These are phyloP conservation scores for Eudorina sp. DNA, from an alignment of 139 green algal genomes.

Conservation along the genomic window DNA sequence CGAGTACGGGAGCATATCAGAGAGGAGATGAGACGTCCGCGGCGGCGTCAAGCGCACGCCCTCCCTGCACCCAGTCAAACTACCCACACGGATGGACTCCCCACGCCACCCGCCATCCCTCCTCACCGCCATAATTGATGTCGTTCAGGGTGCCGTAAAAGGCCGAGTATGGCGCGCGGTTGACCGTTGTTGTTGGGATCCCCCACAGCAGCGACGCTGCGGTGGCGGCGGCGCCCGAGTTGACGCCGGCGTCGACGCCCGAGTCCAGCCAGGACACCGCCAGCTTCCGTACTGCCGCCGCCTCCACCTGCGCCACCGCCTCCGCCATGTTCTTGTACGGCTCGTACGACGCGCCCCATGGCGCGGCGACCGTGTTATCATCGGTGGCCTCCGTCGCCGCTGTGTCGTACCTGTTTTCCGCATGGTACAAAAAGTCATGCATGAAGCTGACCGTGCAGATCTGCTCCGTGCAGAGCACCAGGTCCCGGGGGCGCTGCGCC, in stretches of 20 bases:
- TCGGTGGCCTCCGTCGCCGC: too few species aligned
- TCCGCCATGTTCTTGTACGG: neutral
- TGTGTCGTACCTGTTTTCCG: neutral
- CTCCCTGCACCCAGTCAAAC: too few species aligned
- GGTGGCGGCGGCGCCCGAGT: neutral
- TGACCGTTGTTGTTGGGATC: neutral
- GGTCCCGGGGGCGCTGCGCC: too few species aligned
- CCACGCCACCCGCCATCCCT: too few species aligned
- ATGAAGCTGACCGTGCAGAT: neutral
- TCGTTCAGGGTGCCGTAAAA: neutral
- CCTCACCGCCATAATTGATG: neutral
- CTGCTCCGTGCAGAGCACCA: neutral
- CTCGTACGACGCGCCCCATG: neutral
- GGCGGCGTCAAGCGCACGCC: too few species aligned
- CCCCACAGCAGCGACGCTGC: neutral
- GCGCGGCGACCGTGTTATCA: neutral
- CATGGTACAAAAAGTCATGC: slow-evolving; percentile 17
- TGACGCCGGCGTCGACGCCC: neutral
- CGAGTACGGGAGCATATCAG: neutral
- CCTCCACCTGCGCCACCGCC: neutral
- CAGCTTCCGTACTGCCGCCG: too few species aligned
- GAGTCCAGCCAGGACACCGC: neutral
- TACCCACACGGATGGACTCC: too few species aligned
- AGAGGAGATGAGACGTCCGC: too few species aligned
- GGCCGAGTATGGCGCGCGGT: slow-evolving; percentile 11